Base-by-base conservation (phyloP, 1,284 basidiomycete species). In the Boletellus deceptivus region DNA sequence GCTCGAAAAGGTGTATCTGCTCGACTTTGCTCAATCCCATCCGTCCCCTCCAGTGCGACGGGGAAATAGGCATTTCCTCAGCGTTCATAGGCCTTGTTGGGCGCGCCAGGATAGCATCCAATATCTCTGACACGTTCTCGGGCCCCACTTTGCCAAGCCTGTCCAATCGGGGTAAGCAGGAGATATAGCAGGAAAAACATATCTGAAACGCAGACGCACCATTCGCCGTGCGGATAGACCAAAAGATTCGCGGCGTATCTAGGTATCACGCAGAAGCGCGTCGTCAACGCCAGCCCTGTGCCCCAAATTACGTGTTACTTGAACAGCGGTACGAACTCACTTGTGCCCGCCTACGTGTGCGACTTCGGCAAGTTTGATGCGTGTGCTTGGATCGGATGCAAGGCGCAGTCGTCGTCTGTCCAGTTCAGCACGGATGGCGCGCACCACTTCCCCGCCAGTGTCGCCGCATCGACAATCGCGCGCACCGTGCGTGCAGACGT, bases 331-430 rank as follows among this genome's bases (percentile, higher is more conserved):
- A 29, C 16, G 16, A 39, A 74, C 84, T 63, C 65, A 92, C 89
- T 89, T 79, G 71, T 94, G 91, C 22, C 89, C 89, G 2, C 91
- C 91, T 39, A 93, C 84, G 70, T 93, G 91, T 1, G 79, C 86
- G 13, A 88, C 79, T 57, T 89, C 83, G 2, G 80, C 79, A 2
- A 93, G 70, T 43, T 70, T 72, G 35, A 82, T 64, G 3, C 60
- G 60, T 0, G 41, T 45, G 35, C 65, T 58, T 1, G 53, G 55
- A 48, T 70, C 62, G 9, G 68, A 44, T 41, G 35, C 25, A 59
- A 60, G 6, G 43, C 48, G 20, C 34, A 54, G 46, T 33, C 58
- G 61, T 48, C 72, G 73, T 22, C 62, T 62, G 22, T 60, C 58
- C 6, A 80, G 54, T 60, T 79, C 75, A 45, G 75, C 61, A 44